phyloP scores from a whole-genome alignment of 108 stramenopile genomes.

The Cyclotella kingstonii region DNA sequence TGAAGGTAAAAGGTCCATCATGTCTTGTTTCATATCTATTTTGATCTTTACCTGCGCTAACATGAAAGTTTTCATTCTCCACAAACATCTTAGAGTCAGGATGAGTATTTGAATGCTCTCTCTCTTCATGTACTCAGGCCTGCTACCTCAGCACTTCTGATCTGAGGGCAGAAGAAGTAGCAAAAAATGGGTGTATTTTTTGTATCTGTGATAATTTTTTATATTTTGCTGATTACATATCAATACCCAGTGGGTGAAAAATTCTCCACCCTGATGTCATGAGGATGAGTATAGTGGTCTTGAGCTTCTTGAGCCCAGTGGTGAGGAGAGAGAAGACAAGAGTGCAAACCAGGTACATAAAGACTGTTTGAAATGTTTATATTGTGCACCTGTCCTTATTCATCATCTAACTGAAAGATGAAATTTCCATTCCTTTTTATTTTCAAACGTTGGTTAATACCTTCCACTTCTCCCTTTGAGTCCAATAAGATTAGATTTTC shows the following conservation, averaged over 20 bases:
- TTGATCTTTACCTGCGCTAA: too few relatives aligned
- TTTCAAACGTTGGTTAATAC: background rate
- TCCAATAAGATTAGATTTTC: background rate
- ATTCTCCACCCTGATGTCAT: background rate
- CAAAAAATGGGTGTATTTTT: background rate
- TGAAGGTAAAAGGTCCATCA: too few relatives aligned
- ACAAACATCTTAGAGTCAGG: too few relatives aligned
- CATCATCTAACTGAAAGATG: background rate
- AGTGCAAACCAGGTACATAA: constrained; percentile 2
- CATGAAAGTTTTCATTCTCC: too few relatives aligned
- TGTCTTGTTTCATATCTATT: too few relatives aligned
- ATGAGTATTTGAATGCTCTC: too few relatives aligned
- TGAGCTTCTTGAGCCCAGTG: constrained; percentile 15
- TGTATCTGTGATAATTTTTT: background rate
- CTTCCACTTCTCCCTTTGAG: background rate
- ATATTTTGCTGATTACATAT: background rate
- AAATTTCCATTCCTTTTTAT: constrained; percentile 5
- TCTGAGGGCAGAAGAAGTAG: background rate
- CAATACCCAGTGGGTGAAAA: background rate
- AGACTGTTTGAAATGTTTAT: constrained; percentile 1
- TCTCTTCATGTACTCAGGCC: too few relatives aligned
- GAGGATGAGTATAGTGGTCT: constrained; percentile 6
- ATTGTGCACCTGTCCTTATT: background rate
- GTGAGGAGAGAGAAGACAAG: constrained; percentile 7
- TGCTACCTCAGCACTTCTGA: background rate